A percentile compares a stretch with the other conserved stretches of the same genome.
These are phyloP conservation scores for Chlorophyllum brunneum DNA, from an alignment of 768 basidiomycete species.

Conservation along the genomic window DNA sequence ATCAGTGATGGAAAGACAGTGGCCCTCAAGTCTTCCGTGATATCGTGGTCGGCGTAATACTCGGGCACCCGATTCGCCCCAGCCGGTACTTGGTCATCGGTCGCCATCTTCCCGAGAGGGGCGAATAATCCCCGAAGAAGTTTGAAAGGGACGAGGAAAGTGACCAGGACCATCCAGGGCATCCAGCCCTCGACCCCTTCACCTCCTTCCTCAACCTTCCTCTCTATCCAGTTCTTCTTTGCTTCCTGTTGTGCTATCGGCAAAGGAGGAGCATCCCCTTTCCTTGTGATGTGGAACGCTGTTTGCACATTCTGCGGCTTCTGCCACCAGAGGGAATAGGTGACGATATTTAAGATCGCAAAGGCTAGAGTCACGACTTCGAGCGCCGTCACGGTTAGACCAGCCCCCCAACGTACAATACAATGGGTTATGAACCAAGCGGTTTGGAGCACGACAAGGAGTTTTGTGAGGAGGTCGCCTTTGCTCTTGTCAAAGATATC, in stretches of 20 bases:
- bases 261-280: neutral
- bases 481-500: slow-evolving; percentile 25
- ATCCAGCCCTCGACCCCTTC: no score
- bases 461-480: slow-evolving; percentile 21
- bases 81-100: no score
- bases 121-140: no score
- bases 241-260: neutral
- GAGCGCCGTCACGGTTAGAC: neutral
- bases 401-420: neutral
- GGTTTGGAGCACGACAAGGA: slow-evolving; percentile 19
- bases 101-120: no score
- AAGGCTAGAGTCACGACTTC: slow-evolving; percentile 10
- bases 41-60: no score
- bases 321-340: slow-evolving; percentile 11
- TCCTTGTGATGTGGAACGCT: neutral
- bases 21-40: no score
- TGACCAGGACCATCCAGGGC: no score
- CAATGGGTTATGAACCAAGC: slow-evolving; percentile 20
- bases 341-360: neutral
- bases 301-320: slow-evolving; percentile 8
- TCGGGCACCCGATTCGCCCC: no score
- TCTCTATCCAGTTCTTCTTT: neutral
- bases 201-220: no score
- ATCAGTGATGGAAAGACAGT: no score
- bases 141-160: no score